Conservation (phyloP, 192 early-diverging fungal species). For the Backusella tuberculispora region DNA sequence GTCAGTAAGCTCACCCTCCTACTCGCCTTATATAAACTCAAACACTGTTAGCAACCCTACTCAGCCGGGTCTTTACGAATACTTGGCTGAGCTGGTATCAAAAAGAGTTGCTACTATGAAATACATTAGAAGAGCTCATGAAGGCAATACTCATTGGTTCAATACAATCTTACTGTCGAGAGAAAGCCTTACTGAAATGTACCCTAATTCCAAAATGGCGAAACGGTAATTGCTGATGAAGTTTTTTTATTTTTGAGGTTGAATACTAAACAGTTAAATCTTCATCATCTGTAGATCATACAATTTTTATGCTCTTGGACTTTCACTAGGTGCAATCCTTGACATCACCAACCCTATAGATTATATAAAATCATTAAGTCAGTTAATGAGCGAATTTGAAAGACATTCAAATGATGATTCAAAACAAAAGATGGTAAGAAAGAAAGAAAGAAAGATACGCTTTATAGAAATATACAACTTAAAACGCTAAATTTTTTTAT, state of each 20-base stretch:
- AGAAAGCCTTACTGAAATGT: slow-evolving; percentile 43
- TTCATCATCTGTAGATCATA: slow-evolving; percentile 44
- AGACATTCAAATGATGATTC: slow-evolving; percentile 48
- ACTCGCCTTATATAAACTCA: not conserved
- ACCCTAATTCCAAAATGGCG: slow-evolving; percentile 46
- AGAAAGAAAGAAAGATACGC: not conserved
- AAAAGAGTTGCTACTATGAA: slow-evolving; percentile 51
- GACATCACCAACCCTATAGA: slow-evolving; percentile 65
- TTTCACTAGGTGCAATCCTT: slow-evolving; percentile 64
- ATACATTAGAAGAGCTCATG: slow-evolving; percentile 47
- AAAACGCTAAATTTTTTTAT: not conserved
- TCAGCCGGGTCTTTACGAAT: slow-evolving; percentile 42
- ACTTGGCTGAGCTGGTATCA: slow-evolving; percentile 47
- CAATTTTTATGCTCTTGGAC: slow-evolving; percentile 68
- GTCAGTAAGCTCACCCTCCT: not conserved
- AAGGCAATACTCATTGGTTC: slow-evolving; percentile 54
- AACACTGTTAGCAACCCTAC: not conserved
- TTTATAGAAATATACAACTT: not conserved
- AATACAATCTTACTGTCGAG: slow-evolving; percentile 47
- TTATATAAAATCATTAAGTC: slow-evolving; percentile 64
- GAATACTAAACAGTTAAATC: not conserved
- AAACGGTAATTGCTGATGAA: slow-evolving; percentile 27
- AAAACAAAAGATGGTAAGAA: slow-evolving; percentile 49
- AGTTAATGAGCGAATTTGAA: slow-evolving; percentile 65
- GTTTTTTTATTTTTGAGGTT: not conserved